phyloP scores from a whole-genome alignment of 2,329 filamentous ascomycete genomes.

The Paecilomyces sp. region DNA sequence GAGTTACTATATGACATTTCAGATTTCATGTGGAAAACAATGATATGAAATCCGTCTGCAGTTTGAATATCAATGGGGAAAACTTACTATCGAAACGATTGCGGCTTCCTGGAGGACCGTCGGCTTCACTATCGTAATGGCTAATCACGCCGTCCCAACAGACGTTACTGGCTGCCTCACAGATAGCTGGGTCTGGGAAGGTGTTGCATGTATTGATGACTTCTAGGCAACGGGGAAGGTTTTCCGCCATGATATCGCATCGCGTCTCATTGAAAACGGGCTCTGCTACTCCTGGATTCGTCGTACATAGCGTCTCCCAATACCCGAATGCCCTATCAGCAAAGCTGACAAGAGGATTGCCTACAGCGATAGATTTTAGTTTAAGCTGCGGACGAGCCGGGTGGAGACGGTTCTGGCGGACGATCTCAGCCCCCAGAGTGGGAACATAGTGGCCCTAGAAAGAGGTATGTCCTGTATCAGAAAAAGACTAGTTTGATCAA shows the following conservation, averaged over 20 bases:
- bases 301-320: constrained; percentile 40
- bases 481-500: background rate
- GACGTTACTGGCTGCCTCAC: constrained; percentile 26
- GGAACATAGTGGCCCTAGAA: constrained; percentile 39
- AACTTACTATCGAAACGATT: constrained; percentile 37
- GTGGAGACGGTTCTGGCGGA: constrained; percentile 35
- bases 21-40: background rate
- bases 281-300: constrained; percentile 31
- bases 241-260: constrained; percentile 38
- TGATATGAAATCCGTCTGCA: background rate
- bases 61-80: background rate
- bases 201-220: constrained; percentile 32
- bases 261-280: constrained; percentile 36
- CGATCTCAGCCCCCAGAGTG: constrained; percentile 35
- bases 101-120: constrained; percentile 23
- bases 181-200: constrained; percentile 36
- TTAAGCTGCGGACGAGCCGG: constrained; percentile 33
- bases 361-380: constrained; percentile 37
- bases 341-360: constrained; percentile 36
- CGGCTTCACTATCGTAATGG: constrained; percentile 36
- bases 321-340: constrained; percentile 32
- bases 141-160: constrained; percentile 34
- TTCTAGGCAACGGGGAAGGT: constrained; percentile 37
- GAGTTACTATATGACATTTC: constrained; percentile 18
- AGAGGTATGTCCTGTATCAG: constrained; percentile 2